phyloP scores from a whole-genome alignment of 1,139 yeast species.

The Yamadazyma membranifaciens region DNA sequence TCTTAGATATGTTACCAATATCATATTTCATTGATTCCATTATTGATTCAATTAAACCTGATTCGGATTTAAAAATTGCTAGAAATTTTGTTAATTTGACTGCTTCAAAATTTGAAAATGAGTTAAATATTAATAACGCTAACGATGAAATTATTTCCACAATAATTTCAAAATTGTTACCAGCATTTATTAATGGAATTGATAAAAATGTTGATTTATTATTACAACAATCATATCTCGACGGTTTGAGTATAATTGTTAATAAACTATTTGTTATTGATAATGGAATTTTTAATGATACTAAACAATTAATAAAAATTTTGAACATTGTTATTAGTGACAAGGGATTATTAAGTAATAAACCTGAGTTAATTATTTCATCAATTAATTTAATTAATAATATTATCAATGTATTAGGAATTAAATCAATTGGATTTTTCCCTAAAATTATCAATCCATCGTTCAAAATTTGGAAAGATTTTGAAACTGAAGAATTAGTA shows the following conservation, averaged over 20 bases:
- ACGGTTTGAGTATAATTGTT: constrained; percentile 62
- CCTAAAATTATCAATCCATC: constrained; percentile 81
- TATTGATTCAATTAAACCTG: constrained; percentile 51
- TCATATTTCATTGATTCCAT: constrained; percentile 67
- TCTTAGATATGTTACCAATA: constrained; percentile 73
- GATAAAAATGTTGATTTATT: constrained; percentile 39
- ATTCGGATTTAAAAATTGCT: constrained; percentile 39
- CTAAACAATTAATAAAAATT: constrained; percentile 46
- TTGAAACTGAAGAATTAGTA: constrained; percentile 31
- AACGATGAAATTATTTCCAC: constrained; percentile 41
- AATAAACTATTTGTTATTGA: constrained; percentile 50
- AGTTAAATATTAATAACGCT: constrained; percentile 39
- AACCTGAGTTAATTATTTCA: constrained; percentile 68
- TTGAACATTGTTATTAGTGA: constrained; percentile 54
- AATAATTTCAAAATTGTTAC: constrained; percentile 44
- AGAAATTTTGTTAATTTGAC: constrained; percentile 60
- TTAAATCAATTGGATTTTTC: constrained; percentile 80
- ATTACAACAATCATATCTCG: constrained; percentile 67
- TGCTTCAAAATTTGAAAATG: constrained; percentile 67
- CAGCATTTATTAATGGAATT: constrained; percentile 48
- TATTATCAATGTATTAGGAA: constrained; percentile 73
- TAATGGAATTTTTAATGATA: constrained; percentile 33
- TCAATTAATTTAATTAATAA: constrained; percentile 73
- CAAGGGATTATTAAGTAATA: constrained; percentile 50
- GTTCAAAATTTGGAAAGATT: constrained; percentile 51